Percentiles rank a stretch among this genome's conserved stretches.
These are phyloP conservation scores for Pleurozium schreberi DNA, from an alignment of 225 moss, liverwort and hornwort species.

Conservation along the genomic window DNA sequence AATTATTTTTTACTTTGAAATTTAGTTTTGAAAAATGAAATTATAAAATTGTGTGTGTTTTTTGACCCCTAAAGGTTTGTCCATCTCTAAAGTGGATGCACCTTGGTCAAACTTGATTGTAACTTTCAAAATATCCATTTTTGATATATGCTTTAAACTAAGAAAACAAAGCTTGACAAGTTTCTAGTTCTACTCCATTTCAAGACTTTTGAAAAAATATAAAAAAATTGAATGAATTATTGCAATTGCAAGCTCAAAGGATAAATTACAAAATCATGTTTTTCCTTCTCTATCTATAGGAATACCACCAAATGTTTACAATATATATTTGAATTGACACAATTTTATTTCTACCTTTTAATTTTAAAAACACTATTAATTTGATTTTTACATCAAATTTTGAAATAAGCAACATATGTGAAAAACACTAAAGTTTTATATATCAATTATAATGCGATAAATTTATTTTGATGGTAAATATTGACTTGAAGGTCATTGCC, in stretches of 20 bases:
- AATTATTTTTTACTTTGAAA: neutral
- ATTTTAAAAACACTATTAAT: neutral
- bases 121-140: neutral
- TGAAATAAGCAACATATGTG: neutral
- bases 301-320: neutral
- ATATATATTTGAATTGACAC: neutral
- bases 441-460: neutral
- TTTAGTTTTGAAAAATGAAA: neutral
- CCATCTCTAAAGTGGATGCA: neutral
- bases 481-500: neutral
- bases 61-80: accelerated
- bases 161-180: too few species aligned
- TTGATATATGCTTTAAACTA: neutral
- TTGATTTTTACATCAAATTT: neutral
- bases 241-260: neutral
- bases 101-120: neutral
- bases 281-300: neutral
- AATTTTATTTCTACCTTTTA: neutral
- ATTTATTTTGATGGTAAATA: neutral
- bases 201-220: neutral
- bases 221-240: neutral
- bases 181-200: neutral
- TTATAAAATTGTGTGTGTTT: too few species aligned
- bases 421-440: neutral
- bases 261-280: neutral